These are phyloP conservation scores for Hibiscus tridactylites DNA, from an alignment of 345 rosid genomes.

Conservation along the genomic window DNA sequence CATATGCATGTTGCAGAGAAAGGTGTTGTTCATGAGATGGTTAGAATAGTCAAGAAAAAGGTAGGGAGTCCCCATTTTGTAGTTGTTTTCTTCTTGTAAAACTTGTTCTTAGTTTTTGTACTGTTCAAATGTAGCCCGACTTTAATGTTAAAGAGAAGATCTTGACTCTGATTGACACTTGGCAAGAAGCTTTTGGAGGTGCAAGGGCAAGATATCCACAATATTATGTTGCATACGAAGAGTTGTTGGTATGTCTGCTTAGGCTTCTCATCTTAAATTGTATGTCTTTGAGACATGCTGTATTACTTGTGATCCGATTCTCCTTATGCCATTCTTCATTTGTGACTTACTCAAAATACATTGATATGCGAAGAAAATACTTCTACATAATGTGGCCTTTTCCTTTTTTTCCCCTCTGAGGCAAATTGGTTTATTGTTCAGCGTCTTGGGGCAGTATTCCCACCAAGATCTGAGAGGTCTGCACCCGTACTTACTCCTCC, in stretches of 20 bases:
- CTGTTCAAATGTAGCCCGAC: slow-evolving; percentile 58
- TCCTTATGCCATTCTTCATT: background rate
- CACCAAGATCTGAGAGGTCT: slow-evolving; percentile 81
- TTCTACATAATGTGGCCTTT: slow-evolving; percentile 3
- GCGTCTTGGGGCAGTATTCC: slow-evolving; percentile 99
- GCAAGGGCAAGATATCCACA: slow-evolving; percentile 98
- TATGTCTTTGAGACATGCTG: background rate
- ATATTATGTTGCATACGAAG: slow-evolving; percentile 92
- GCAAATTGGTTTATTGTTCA: slow-evolving; percentile 29
- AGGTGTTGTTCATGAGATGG: slow-evolving; percentile 95
- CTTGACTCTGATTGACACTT: slow-evolving; percentile 74
- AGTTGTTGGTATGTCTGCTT: slow-evolving; percentile 66
- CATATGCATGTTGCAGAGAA: slow-evolving; percentile 99
- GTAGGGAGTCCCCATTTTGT: slow-evolving; percentile 29
- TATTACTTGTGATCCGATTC: background rate
- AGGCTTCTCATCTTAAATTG: slow-evolving; percentile 9
- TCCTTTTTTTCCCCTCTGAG: slow-evolving; percentile 9
- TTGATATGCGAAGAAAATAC: background rate
- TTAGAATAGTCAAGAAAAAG: slow-evolving; percentile 83
- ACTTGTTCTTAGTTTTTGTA: slow-evolving; percentile 23
- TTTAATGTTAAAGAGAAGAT: slow-evolving; percentile 92
- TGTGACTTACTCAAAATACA: background rate
- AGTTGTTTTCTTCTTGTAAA: slow-evolving; percentile 6
- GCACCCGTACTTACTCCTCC: slow-evolving; percentile 94
- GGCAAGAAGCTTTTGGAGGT: slow-evolving; percentile 99